A percentile compares a stretch with the other conserved stretches of the same genome.
Evolutionary conservation across 768 basidiomycete genomes (phyloP).

Genomic region (Suillus discolor): DNA sequence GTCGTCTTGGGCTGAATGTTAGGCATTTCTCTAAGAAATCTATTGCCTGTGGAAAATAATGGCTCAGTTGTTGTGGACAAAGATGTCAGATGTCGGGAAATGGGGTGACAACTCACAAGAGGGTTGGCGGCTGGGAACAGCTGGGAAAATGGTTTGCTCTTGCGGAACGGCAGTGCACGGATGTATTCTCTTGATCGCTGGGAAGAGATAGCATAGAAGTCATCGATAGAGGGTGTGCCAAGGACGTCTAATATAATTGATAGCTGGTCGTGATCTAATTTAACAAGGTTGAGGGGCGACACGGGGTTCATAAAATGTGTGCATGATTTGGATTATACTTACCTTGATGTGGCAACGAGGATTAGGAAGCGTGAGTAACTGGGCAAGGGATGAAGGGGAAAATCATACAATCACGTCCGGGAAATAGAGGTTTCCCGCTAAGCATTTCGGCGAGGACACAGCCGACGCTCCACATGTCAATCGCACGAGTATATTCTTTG

Average conservation of each 20-base stretch:
- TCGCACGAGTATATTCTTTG: slow-evolving; percentile 89
- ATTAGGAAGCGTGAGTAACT: slow-evolving; percentile 10
- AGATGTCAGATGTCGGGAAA: not conserved
- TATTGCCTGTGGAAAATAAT: slow-evolving; percentile 49
- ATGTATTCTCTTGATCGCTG: slow-evolving; percentile 82
- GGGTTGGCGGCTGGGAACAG: slow-evolving; percentile 80
- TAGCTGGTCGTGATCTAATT: slow-evolving; percentile 87
- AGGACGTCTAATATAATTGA: slow-evolving; percentile 93
- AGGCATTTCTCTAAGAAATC: slow-evolving; percentile 81
- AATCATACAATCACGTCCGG: slow-evolving; percentile 82
- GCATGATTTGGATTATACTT: slow-evolving; percentile 10
- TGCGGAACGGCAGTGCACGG: slow-evolving; percentile 84
- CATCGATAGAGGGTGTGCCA: slow-evolving; percentile 87
- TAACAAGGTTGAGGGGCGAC: not conserved
- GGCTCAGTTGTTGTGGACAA: not conserved
- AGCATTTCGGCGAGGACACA: slow-evolving; percentile 93
- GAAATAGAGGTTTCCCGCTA: slow-evolving; percentile 89
- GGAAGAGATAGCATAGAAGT: slow-evolving; percentile 92
- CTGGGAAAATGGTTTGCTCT: slow-evolving; percentile 67
- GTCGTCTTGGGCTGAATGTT: slow-evolving; percentile 83
- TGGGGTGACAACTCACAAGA: slow-evolving; percentile 41
- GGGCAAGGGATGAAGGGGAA: slow-evolving; percentile 6
- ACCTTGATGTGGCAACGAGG: slow-evolving; percentile 5
- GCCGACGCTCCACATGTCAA: slow-evolving; percentile 87
- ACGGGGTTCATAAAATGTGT: not conserved